Evolutionary conservation across 176 grass and related monocot genomes (phyloP), one percentile per base, ranked within the genome.

Genomic region (Triticum timopheevii): DNA sequence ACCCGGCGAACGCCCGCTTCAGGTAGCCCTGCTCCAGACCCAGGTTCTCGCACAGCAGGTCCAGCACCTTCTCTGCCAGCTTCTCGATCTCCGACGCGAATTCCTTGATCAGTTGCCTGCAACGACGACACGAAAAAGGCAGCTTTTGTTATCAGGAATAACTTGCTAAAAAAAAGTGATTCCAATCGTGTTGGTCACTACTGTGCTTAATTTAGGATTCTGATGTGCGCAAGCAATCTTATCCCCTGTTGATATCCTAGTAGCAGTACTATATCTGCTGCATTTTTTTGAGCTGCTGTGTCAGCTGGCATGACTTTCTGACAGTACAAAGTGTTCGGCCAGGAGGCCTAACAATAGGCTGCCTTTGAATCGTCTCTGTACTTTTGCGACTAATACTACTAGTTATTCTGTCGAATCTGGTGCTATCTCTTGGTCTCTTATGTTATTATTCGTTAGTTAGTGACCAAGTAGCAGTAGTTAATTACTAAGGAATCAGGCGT

Each of bases 31-130:
- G 80, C 73, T 98, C 88, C 8, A 98, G 89, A 47, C 91, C 93
- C 61, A 98, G 86, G 64, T 98, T 98, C 91, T 95, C 89, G 67
- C 93, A 95, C 44, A 98, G 85, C 35, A 98, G 80, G 24, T 95
- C 95, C 39, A 98, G 85, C 67, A 98, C 11, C 68, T 27, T 73
- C 87, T 98, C 93, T 4, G 91, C 86, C 61, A 98, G 80, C 68
- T 96, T 91, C 90, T 96, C 72, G 7, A 94, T 80, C 80, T 91
- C 96, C 15, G 38, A 9, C 2, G 85, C 90, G 64, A 98, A 98
- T 12, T 92, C 75, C 82, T 84, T 85, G 90, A 90, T 98, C 81
- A 90, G 80, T 31, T 86, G 70, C 77, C 96, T 96, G 65, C 20
- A 42, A 13, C 19, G 17, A 63, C 38, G 72, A 83, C 78, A 39